Evolutionary conservation across 169 alveolate species (phyloP), one percentile per base, ranked within the genome.

Genomic region (Plasmodium malariae): DNA sequence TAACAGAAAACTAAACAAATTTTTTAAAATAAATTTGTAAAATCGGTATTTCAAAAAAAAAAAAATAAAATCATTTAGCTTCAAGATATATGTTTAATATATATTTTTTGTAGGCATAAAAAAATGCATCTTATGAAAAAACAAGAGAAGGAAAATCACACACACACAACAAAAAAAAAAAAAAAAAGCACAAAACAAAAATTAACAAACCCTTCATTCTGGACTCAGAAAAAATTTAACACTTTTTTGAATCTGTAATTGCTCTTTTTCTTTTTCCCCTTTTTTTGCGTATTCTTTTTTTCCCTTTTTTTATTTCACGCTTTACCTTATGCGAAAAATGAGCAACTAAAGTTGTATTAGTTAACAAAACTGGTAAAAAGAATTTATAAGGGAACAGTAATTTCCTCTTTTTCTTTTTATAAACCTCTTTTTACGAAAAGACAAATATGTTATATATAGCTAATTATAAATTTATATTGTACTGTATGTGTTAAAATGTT

Each of bases 121-220:
- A 54, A 3, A 54, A 54, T 54, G 17, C 65, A 0, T 0, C 11
- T 54, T 54, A 14, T 54, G 1, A 17, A 54, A 62, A 1, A 60
- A 7, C 7, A 30, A 34, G 12, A 2, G 1, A 62, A 32, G 48
- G 72, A 30, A 28, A 62, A 2, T 26, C 40, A 9, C 48, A 62
- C 54, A 26, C 72, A 62, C 72, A 62, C 72, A 32, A 12, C 14
- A 54, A 19, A 54, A 54, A 21, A 54, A 54, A 54, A 54, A 54
- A 40, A 40, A 40, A 6, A 40, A 40, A 40, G 9, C 11, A 54
- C 5, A 54, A 54, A 14, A 21, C 5, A 14, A 17, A 11, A 65
- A 65, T 48, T 12, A 65, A 65, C 3, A 28, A 69, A 32, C 12
- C 11, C 21, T n/a, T n/a, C n/a, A n/a, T n/a, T n/a, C n/a, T n/a